Conservation (phyloP, 441 rosid genomes). For the Syzygium malaccense region DNA sequence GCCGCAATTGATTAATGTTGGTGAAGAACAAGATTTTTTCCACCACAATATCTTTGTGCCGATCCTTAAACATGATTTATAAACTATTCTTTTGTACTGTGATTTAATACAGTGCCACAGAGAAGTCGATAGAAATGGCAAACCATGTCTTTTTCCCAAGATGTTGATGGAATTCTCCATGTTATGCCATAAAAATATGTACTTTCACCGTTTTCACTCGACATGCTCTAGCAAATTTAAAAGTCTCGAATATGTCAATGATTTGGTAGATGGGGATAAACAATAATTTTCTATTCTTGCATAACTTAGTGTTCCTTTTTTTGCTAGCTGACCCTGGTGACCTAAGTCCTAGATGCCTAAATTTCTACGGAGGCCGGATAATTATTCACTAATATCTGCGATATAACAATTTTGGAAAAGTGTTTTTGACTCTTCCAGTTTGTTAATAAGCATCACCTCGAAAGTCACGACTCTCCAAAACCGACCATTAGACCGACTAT, state of each 20-base stretch:
- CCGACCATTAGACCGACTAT: background rate
- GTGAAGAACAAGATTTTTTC: background rate
- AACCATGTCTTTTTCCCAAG: background rate
- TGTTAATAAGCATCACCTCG: background rate
- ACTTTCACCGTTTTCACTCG: background rate
- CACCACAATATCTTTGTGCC: background rate
- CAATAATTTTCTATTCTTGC: background rate
- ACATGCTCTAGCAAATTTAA: background rate
- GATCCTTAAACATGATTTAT: background rate
- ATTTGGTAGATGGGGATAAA: background rate
- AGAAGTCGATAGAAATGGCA: background rate
- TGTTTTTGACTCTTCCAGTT: background rate
- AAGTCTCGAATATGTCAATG: background rate
- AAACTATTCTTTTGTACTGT: background rate
- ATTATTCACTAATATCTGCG: background rate
- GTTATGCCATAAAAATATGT: background rate
- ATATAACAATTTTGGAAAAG: background rate
- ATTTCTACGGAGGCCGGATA: background rate
- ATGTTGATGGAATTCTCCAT: background rate
- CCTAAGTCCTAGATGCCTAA: background rate
- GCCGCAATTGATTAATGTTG: background rate
- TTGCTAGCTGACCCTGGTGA: background rate
- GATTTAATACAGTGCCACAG: background rate
- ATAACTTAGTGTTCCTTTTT: background rate
- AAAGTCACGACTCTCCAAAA: background rate